Percentiles rank a stretch among this genome's conserved stretches.
Evolutionary conservation across 1,284 basidiomycete species (phyloP).

Genomic region (Albatrellus sp.): DNA sequence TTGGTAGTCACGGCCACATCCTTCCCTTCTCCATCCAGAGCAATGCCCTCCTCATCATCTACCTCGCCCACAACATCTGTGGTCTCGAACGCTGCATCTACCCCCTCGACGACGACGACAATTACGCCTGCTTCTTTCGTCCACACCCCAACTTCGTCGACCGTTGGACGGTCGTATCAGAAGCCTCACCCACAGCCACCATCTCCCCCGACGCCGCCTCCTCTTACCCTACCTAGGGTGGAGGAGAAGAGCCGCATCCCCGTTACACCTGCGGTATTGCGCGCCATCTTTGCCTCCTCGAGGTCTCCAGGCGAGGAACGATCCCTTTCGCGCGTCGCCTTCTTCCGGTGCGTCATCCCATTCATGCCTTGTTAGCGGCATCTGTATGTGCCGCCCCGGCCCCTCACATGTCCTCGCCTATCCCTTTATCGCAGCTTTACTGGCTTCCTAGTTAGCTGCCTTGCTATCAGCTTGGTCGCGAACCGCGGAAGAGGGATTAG

Average conservation of each 20-base stretch:
- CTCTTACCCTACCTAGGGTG: background rate
- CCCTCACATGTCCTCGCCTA: background rate
- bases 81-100: background rate
- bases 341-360: constrained; percentile 54
- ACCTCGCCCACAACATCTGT: background rate
- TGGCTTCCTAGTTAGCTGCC: constrained; percentile 68
- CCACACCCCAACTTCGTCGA: background rate
- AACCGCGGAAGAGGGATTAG: constrained; percentile 55
- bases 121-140: constrained; percentile 9
- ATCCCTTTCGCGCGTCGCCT: constrained; percentile 67
- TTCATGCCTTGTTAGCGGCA: background rate
- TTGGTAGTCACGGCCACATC: too few species aligned
- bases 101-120: background rate
- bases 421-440: constrained; percentile 39
- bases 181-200: constrained; percentile 1
- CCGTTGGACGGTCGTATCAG: constrained; percentile 1
- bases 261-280: constrained; percentile 65
- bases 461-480: constrained; percentile 63
- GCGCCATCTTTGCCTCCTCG: constrained; percentile 74
- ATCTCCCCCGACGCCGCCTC: constrained; percentile 14
- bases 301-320: constrained; percentile 67
- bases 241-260: constrained; percentile 44
- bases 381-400: too few species aligned
- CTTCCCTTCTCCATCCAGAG: background rate
- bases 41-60: background rate